Conservation (phyloP, 1,284 basidiomycete species). For the Coniophora puteana region DNA sequence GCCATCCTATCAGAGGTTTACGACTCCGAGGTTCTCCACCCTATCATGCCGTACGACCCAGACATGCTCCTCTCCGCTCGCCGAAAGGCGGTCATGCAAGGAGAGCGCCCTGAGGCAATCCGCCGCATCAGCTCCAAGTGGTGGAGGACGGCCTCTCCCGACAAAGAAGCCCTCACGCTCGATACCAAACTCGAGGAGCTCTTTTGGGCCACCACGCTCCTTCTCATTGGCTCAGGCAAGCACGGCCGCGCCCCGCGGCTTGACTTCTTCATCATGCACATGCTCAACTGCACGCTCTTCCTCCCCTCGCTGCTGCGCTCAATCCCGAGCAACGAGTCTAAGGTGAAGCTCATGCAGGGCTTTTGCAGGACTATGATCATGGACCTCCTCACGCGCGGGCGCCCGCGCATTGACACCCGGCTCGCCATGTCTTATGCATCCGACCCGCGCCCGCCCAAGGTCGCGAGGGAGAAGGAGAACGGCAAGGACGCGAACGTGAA, state of each 20-base stretch:
- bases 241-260: conserved; percentile 48
- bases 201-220: conserved; percentile 46
- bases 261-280: conserved; percentile 75
- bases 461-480: too few relatives aligned
- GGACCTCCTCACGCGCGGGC: conserved; percentile 47
- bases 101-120: conserved; percentile 44
- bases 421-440: conserved; percentile 52
- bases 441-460: conserved; percentile 37
- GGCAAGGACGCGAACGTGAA: conserved; percentile 8
- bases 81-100: conserved; percentile 31
- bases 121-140: conserved; percentile 45
- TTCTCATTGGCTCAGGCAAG: conserved; percentile 50
- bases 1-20: conserved; percentile 52
- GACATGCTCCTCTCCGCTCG: conserved; percentile 37
- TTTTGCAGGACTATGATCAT: conserved; percentile 44
- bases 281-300: conserved; percentile 61
- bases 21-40: conserved; percentile 46
- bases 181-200: conserved; percentile 49
- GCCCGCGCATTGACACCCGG: conserved; percentile 53
- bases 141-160: conserved; percentile 28
- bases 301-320: conserved; percentile 43
- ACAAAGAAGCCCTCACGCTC: conserved; percentile 32
- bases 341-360: conserved; percentile 45
- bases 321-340: conserved; percentile 34
- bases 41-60: conserved; percentile 51